These are phyloP conservation scores for Talaromyces albobiverticillius DNA, from an alignment of 2,329 filamentous ascomycete genomes.

Conservation along the genomic window DNA sequence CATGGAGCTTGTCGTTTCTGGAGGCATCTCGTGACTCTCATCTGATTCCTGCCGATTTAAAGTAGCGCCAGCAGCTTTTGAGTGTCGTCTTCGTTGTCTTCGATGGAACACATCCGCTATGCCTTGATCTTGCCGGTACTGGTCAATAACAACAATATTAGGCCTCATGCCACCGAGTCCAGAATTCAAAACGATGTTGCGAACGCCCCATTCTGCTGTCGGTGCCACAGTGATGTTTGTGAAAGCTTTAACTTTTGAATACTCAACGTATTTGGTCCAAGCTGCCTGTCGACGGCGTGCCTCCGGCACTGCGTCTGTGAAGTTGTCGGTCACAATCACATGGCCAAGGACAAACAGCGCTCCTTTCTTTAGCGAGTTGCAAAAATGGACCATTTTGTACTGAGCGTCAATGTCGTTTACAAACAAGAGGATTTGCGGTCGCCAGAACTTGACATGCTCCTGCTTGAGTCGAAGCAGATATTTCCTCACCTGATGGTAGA, in stretches of 20 bases:
- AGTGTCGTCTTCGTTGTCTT: slow-evolving; percentile 28
- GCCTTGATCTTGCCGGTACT: slow-evolving; percentile 62
- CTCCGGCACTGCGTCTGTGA: slow-evolving; percentile 73
- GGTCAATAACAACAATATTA: slow-evolving; percentile 79
- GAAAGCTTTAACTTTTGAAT: slow-evolving; percentile 82
- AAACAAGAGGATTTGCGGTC: slow-evolving; percentile 80
- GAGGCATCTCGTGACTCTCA: neutral
- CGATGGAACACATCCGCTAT: slow-evolving; percentile 56
- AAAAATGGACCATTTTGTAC: slow-evolving; percentile 82
- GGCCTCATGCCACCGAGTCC: slow-evolving; percentile 85
- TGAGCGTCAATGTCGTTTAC: slow-evolving; percentile 80
- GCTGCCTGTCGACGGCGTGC: slow-evolving; percentile 75
- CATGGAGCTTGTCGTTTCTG: slow-evolving; percentile 61
- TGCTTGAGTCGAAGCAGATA: slow-evolving; percentile 79
- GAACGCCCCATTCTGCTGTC: slow-evolving; percentile 76
- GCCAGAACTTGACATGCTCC: slow-evolving; percentile 92
- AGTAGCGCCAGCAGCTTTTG: slow-evolving; percentile 20
- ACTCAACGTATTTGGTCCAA: slow-evolving; percentile 86
- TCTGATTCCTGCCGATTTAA: slow-evolving; percentile 49
- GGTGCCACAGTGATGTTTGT: slow-evolving; percentile 83
- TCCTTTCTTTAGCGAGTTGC: slow-evolving; percentile 87
- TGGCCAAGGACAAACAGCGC: slow-evolving; percentile 81
- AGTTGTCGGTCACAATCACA: slow-evolving; percentile 82
- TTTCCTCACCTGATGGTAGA: slow-evolving; percentile 85
- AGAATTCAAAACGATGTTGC: slow-evolving; percentile 77